Evolutionary conservation across 768 basidiomycete genomes (phyloP).

Genomic region (Phaffia australis): DNA sequence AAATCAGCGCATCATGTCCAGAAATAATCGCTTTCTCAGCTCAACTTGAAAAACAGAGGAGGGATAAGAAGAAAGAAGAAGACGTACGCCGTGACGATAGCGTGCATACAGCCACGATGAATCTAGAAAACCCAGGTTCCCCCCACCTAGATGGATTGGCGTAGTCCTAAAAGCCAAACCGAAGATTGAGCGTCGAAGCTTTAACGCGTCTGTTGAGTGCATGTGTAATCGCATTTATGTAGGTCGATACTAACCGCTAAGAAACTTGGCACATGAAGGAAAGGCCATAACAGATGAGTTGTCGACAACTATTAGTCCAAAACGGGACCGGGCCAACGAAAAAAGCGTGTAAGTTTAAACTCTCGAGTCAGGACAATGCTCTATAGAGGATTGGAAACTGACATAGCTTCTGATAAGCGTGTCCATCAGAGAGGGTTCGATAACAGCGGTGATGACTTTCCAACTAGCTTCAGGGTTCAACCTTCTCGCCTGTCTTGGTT

Average conservation of each 20-base stretch:
- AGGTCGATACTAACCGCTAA: slow-evolving; percentile 46
- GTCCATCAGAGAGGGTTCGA: slow-evolving; percentile 86
- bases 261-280: slow-evolving; percentile 83
- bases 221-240: too few species aligned
- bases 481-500: slow-evolving; percentile 58
- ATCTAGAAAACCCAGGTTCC: slow-evolving; percentile 86
- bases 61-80: neutral
- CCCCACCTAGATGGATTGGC: slow-evolving; percentile 91
- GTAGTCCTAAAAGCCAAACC: slow-evolving; percentile 54
- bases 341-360: slow-evolving; percentile 38
- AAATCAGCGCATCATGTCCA: neutral
- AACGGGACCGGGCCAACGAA: slow-evolving; percentile 47
- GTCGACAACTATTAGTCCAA: slow-evolving; percentile 64
- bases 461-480: slow-evolving; percentile 73
- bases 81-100: slow-evolving; percentile 59
- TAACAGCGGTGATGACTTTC: slow-evolving; percentile 74
- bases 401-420: slow-evolving; percentile 48
- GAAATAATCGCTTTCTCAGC: neutral
- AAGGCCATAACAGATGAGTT: slow-evolving; percentile 84
- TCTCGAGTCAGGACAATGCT: neutral
- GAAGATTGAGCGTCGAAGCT: slow-evolving; percentile 4
- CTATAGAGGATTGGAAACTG: slow-evolving; percentile 5
- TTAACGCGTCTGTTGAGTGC: neutral
- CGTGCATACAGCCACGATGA: slow-evolving; percentile 86
- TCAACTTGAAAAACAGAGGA: neutral